Conservation (phyloP, 345 rosid species). For the Euclidium syriacum region DNA sequence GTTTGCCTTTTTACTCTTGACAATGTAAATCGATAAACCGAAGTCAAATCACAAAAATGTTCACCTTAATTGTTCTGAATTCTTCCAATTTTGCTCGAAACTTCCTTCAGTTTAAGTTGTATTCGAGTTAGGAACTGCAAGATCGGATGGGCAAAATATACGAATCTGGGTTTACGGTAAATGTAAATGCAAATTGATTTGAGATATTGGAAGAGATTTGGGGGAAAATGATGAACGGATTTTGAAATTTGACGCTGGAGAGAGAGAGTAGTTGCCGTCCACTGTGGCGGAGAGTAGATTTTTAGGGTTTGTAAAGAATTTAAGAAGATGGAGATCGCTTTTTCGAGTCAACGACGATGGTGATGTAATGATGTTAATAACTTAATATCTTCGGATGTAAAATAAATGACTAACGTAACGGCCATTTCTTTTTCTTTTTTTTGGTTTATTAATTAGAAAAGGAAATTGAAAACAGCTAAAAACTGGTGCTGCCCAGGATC, state of each 20-base stretch:
- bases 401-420: background rate
- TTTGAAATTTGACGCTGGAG: background rate
- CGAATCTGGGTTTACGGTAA: background rate
- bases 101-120: background rate
- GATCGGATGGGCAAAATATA: background rate
- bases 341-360: slow-evolving; percentile 21
- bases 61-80: background rate
- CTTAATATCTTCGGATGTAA: background rate
- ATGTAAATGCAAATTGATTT: background rate
- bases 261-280: background rate
- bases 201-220: slow-evolving; percentile 1
- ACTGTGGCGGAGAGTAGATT: no score
- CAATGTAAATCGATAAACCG: slow-evolving; percentile 10
- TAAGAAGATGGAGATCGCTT: slow-evolving; percentile 3
- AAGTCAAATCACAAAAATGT: slow-evolving; percentile 17
- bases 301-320: slow-evolving; percentile 24
- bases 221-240: background rate
- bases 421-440: background rate
- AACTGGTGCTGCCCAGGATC: slow-evolving; percentile 18
- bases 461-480: no score
- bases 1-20: background rate
- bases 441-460: background rate
- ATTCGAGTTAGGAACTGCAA: background rate
- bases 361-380: no score
- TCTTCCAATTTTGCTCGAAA: background rate